phyloP scores from a whole-genome alignment of 768 basidiomycete species.

The Boletus coccyginus region DNA sequence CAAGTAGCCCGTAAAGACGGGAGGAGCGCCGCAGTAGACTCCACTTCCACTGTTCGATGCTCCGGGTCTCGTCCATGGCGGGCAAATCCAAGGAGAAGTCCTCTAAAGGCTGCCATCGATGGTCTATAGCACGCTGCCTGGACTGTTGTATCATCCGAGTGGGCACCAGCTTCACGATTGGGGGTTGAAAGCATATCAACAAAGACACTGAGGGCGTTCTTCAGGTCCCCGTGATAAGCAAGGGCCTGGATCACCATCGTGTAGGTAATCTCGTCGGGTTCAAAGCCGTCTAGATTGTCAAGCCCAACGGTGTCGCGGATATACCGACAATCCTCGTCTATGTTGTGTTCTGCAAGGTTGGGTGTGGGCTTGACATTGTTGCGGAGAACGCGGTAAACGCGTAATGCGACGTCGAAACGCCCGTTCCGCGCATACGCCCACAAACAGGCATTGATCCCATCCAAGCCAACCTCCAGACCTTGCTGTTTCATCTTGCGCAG shows the following conservation, averaged over 20 bases:
- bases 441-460: conserved; percentile 67
- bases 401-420: conserved; percentile 52
- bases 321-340: conserved; percentile 34
- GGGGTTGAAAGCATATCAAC: conserved; percentile 60
- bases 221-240: conserved; percentile 69
- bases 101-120: conserved; percentile 57
- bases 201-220: conserved; percentile 53
- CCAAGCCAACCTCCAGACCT: conserved; percentile 52
- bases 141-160: conserved; percentile 26
- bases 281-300: conserved; percentile 38
- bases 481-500: conserved; percentile 52
- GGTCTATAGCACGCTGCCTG: conserved; percentile 37
- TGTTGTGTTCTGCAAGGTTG: conserved; percentile 33
- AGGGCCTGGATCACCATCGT: conserved; percentile 64
- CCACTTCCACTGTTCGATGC: background rate
- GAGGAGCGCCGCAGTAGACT: conserved; percentile 3
- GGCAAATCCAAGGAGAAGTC: conserved; percentile 73
- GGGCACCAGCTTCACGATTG: conserved; percentile 37
- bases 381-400: conserved; percentile 64
- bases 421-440: conserved; percentile 61
- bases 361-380: conserved; percentile 44
- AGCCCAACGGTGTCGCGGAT: conserved; percentile 47
- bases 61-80: conserved; percentile 46
- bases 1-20: conserved; percentile 35
- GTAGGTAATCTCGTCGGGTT: conserved; percentile 68